Base-by-base conservation (phyloP, 257 asterid species). In the Nicotiana sylvestris region DNA sequence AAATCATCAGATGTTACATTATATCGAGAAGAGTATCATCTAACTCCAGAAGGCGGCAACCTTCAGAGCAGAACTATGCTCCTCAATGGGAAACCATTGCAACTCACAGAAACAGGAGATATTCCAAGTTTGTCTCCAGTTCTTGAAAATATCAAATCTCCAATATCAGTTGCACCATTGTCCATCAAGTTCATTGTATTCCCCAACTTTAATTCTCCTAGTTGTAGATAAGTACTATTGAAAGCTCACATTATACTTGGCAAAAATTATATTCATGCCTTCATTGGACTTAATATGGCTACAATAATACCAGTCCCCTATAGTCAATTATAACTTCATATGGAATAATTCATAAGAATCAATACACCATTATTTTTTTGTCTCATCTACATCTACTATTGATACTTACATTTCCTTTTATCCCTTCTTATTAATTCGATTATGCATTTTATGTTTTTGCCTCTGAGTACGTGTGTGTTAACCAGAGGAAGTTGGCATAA, bases 151-250 rank as follows among this genome's bases (percentile, higher is more conserved):
- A 27, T 84, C 1, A 66, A 86, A 3, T 87, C 95, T 29, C 93
- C 86, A 3, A 30, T 94, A 55, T 82, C 83, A 11, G 65, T 96
- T 27, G 80, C 82, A 66, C 89, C 99, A 33, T 83, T 85, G 66
- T 92, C 98, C 64, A 91, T 93, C 84, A 94, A 94, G 84, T 96
- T 96, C 79, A 65, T 96, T 6, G 92, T 86, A 10, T 88, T 91
- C 39, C 97, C 95, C 35, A 92, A 92, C 90, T 91, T 90, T 82
- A 76, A 43, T 78, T 81, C 95, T 70, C 97, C 95, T 0, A 89
- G 90, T 58, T 93, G 97, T 33, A 33, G 25, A 21, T 69, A 81
- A 46, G 65, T 49, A 46, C 46, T 72, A 74, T 9, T 81, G 66
- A 81, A 7, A 65, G 17, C 43, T 66, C 46, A 5, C 51, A 33